A percentile compares a stretch with the other conserved stretches of the same genome.
Evolutionary conservation across 768 basidiomycete genomes (phyloP).

Genomic region (Cyathus striatus): DNA sequence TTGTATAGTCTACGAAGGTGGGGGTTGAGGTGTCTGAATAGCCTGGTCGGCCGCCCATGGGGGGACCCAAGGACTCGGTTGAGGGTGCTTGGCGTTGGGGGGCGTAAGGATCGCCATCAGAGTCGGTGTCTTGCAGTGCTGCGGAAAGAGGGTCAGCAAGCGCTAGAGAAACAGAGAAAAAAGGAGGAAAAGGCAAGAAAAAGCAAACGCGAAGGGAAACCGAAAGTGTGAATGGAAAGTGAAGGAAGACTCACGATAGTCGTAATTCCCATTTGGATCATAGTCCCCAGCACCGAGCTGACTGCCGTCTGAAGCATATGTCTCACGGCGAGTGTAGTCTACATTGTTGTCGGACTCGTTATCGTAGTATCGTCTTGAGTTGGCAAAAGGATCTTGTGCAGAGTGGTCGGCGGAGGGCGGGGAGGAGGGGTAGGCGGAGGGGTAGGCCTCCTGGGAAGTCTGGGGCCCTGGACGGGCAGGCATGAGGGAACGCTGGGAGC

Average conservation of each 20-base stretch:
- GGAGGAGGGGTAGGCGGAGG: constrained; percentile 58
- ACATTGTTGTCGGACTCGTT: constrained; percentile 68
- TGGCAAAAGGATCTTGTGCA: constrained; percentile 63
- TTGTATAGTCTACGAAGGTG: constrained; percentile 65
- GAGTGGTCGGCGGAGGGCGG: constrained; percentile 59
- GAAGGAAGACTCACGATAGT: constrained; percentile 56
- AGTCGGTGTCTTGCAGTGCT: constrained; percentile 83
- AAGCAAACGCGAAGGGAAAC: constrained; percentile 11
- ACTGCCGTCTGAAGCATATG: constrained; percentile 67
- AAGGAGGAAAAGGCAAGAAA: background rate
- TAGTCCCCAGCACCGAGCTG: constrained; percentile 63
- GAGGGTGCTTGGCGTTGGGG: constrained; percentile 70
- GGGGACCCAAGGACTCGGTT: constrained; percentile 67
- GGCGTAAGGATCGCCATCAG: constrained; percentile 70
- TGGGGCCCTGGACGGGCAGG: constrained; percentile 50
- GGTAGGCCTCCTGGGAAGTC: constrained; percentile 61
- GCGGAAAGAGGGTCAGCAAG: constrained; percentile 2
- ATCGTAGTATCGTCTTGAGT: constrained; percentile 59
- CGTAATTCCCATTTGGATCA: constrained; percentile 60
- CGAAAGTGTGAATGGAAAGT: constrained; percentile 8
- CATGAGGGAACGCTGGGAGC: constrained; percentile 26
- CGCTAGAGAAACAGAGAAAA: constrained; percentile 13
- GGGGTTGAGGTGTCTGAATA: constrained; percentile 71
- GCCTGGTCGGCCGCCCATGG: constrained; percentile 39
- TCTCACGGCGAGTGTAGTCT: constrained; percentile 63